Evolutionary conservation across 2,329 filamentous ascomycete species (phyloP), one percentile per base, ranked within the genome.

Genomic region (Aspergillus ochraceoroseus): DNA sequence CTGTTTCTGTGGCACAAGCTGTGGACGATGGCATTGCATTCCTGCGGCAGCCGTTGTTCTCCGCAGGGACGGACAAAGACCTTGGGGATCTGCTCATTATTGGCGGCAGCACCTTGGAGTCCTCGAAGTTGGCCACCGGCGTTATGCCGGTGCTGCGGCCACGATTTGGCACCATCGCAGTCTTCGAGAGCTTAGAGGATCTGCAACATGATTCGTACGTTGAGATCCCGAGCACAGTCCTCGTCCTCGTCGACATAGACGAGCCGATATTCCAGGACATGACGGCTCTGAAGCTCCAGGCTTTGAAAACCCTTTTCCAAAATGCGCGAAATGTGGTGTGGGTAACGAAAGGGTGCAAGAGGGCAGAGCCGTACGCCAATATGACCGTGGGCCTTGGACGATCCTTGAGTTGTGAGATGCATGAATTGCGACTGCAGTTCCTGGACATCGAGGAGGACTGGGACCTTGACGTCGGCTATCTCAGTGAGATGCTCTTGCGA

Each of bases 1-100:
- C 54, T 4, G 51, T 65, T 2, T 54, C 65, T 31, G 30, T 56
- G 2, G 46, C 59, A 1, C 64, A 66, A 29, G 65, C 65, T 1
- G 51, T 65, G 1, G 56, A 66, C 41, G 44, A 57, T 4, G 47
- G 46, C 2, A 27, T 63, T 5, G 32, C 34, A 2, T 48, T 55
- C 15, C 34, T 65, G 7, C 56, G 59, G 1, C 32, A 53, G 9
- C 62, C 63, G 2, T 35, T 64, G 2, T 33, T 38, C 3, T 19
- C 38, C n/a, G n/a, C n/a, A n/a, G 2, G 15, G n/a, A 7, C 36
- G 34, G 4, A n/a, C 34, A 11, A 22, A 44, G 30, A 19, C 3
- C 4, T 18, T 6, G 8, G 28, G 6, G 25, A 34, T 18, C 5
- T 47, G 3, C 6, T 47, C 7, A 31, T 47, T 7, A 5, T 44